Base-by-base conservation (phyloP, 495 filamentous ascomycete species). In the Aspergillus coremiiformis region DNA sequence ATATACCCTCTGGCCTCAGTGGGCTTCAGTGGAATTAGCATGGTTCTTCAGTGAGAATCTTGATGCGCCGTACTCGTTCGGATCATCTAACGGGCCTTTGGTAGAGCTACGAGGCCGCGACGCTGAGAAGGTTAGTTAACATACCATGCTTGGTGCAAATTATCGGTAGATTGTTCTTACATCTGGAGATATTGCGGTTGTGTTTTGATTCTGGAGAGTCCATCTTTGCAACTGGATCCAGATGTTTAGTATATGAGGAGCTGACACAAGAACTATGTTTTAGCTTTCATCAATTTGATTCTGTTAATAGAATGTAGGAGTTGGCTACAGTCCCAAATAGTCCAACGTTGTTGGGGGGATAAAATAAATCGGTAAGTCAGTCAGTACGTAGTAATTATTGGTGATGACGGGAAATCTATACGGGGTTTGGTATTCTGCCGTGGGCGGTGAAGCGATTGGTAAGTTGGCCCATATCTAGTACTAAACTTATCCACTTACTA, bases 51-150 rank as follows among this genome's bases (percentile, higher is more conserved):
- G 11, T 12, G 12, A 2, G 22, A 39, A 47, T 29, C 6, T 10
- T 35, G 49, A 22, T 39, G 6, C 39, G 24, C 47, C 70, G 62
- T 67, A 78, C 76, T 78, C 73, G 27, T 76, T 76, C 55, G 66
- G 48, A 52, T 57, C 56, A 62, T 79, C 75, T 51, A 80, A 57
- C 17, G 78, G 78, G 32, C 74, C 76, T 59, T 71, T 78, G 2
- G 77, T 79, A 23, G 71, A 70, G 53, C 75, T 75, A 60, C 77
- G 72, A 53, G 74, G 69, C 39, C 74, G 69, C 43, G 70, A 69
- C 56, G 73, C 73, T 78, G 50, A 29, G 27, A 24, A 29, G n/a
- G 39, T 53, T 21, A 61, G 49, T 46, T 22, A 20, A 53, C 29
- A 4, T n/a, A 15, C 26, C 39, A 39, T 12, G 7, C 47, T n/a